Conservation (phyloP, 139 green algal genomes). For the Chlamydomonas incerta region DNA sequence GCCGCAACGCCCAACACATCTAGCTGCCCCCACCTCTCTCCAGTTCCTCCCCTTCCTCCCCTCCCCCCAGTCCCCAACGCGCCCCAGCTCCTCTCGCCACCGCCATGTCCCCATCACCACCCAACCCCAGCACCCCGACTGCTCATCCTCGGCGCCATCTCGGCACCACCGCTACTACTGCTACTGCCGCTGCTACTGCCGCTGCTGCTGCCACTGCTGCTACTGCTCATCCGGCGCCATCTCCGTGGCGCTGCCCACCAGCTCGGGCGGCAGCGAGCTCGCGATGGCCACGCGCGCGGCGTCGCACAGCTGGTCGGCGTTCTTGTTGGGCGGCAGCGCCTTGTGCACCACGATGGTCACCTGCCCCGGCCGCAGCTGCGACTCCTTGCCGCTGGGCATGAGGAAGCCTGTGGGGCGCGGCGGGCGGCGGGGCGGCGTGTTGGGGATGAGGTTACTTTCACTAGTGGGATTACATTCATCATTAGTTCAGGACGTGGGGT, state of each 20-base stretch:
- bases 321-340: constrained; percentile 63
- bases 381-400: constrained; percentile 91
- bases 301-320: constrained; percentile 56
- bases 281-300: constrained; percentile 54
- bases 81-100: too few relatives aligned
- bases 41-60: too few relatives aligned
- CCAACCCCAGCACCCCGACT: too few relatives aligned
- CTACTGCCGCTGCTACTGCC: background rate
- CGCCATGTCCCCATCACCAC: too few relatives aligned
- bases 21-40: too few relatives aligned
- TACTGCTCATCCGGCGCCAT: constrained; percentile 30
- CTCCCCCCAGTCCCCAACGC: too few relatives aligned
- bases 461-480: background rate
- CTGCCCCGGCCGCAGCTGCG: constrained; percentile 74
- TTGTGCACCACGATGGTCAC: constrained; percentile 89
- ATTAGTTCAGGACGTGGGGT: too few relatives aligned
- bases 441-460: background rate
- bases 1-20: too few relatives aligned
- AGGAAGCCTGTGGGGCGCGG: constrained; percentile 61
- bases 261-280: constrained; percentile 52
- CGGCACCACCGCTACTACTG: too few relatives aligned
- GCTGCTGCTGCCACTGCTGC: background rate
- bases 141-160: too few relatives aligned
- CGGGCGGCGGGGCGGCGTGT: background rate
- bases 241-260: constrained; percentile 45